Percentiles rank a stretch among this genome's conserved stretches.
These are phyloP conservation scores for Bimuria novae-zelandiae DNA, from an alignment of 2,329 filamentous ascomycete genomes.

Conservation along the genomic window DNA sequence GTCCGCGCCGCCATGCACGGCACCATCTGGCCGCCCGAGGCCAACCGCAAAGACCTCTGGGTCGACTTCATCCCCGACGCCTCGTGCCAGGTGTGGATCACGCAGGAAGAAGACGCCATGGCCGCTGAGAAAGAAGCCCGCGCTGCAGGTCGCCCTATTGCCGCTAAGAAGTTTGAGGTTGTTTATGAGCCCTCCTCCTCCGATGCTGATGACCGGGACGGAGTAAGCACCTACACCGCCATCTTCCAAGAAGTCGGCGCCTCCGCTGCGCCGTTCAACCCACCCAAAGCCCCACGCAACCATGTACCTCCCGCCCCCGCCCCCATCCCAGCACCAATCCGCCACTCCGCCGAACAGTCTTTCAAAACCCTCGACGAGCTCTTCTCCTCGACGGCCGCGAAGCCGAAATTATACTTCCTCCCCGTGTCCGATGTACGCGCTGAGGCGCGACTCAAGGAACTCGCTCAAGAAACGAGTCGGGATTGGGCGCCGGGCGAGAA, in stretches of 20 bases:
- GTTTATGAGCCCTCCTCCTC: conserved; percentile 31
- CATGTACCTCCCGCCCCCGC: conserved; percentile 9
- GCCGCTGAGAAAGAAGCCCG: conserved; percentile 36
- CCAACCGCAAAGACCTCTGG: conserved; percentile 80
- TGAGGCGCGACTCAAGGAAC: conserved; percentile 65
- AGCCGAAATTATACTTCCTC: conserved; percentile 68
- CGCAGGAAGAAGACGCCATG: conserved; percentile 44
- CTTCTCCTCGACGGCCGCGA: conserved; percentile 63
- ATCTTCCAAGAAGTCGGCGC: conserved; percentile 42
- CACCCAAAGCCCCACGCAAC: conserved; percentile 24
- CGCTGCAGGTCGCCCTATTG: conserved; percentile 18
- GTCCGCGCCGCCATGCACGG: conserved; percentile 78
- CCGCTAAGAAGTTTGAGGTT: conserved; percentile 38
- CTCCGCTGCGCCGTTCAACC: conserved; percentile 17
- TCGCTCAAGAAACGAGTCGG: conserved; percentile 53
- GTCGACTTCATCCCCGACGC: conserved; percentile 87
- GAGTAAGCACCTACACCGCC: conserved; percentile 28
- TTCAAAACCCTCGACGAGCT: conserved; percentile 64
- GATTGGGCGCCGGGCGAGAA: conserved; percentile 46
- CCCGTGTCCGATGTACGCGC: conserved; percentile 69
- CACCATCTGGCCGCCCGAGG: conserved; percentile 84
- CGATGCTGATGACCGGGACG: no score
- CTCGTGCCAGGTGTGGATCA: conserved; percentile 74
- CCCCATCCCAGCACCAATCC: conserved; percentile 14
- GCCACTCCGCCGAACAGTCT: conserved; percentile 29